These are phyloP conservation scores for Boletus insuetus DNA, from an alignment of 768 basidiomycete genomes.

Conservation along the genomic window DNA sequence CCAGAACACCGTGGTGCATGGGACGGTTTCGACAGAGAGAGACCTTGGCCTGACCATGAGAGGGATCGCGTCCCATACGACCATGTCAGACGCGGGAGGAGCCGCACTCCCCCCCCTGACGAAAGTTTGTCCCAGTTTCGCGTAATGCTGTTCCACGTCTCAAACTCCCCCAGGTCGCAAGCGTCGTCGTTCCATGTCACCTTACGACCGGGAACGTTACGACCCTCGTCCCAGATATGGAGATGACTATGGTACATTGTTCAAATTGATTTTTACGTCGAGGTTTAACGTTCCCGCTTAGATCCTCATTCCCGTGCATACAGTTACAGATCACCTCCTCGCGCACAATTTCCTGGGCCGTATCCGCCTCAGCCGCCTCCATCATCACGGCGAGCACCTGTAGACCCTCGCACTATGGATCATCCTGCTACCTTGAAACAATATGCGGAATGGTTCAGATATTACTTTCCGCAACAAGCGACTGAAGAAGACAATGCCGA, in stretches of 20 bases:
- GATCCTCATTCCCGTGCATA: conserved; percentile 65
- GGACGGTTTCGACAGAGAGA: conserved; percentile 72
- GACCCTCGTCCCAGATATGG: conserved; percentile 80
- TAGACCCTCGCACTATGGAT: conserved; percentile 79
- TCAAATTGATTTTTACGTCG: not conserved
- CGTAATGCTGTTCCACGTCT: not conserved
- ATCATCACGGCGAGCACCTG: conserved; percentile 60
- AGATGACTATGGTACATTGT: conserved; percentile 73
- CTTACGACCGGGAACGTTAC: conserved; percentile 80
- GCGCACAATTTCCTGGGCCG: conserved; percentile 43
- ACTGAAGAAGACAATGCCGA: conserved; percentile 80
- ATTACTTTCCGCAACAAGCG: conserved; percentile 69
- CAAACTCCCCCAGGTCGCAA: conserved; percentile 53
- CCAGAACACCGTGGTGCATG: conserved; percentile 61
- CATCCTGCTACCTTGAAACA: conserved; percentile 81
- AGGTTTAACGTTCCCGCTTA: conserved; percentile 26
- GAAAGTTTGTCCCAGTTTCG: conserved; percentile 46
- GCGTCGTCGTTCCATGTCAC: conserved; percentile 69
- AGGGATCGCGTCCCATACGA: conserved; percentile 70
- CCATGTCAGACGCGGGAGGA: conserved; percentile 66
- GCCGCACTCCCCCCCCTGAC: conserved; percentile 71
- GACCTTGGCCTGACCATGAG: conserved; percentile 62
- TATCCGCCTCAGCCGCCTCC: conserved; percentile 43
- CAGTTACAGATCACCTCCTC: conserved; percentile 64
- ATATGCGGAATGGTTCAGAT: conserved; percentile 87